Percentiles rank a stretch among this genome's conserved stretches.
Evolutionary conservation across 2,329 filamentous ascomycete species (phyloP).

Genomic region (Blumeriella jaapii): DNA sequence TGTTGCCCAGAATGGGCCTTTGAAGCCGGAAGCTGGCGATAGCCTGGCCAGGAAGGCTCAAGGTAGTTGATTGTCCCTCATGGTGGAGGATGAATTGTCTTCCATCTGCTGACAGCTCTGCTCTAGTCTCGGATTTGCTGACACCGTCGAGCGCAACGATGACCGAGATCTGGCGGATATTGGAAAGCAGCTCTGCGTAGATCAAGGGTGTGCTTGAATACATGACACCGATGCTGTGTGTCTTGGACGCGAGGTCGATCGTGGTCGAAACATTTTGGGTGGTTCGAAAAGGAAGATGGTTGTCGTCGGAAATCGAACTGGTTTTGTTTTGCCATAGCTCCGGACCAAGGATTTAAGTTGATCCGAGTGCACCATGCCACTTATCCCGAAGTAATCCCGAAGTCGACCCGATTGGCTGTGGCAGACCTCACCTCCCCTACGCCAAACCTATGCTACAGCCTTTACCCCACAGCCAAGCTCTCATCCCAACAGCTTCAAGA

Average conservation of each 20-base stretch:
- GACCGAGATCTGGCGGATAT: conserved; percentile 53
- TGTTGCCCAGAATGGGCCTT: conserved; percentile 19
- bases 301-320: background rate
- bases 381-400: too few relatives aligned
- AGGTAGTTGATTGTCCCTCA: conserved; percentile 29
- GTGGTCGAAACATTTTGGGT: conserved; percentile 3
- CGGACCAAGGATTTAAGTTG: too few relatives aligned
- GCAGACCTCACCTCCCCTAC: too few relatives aligned
- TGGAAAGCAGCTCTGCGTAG: conserved; percentile 54
- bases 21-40: conserved; percentile 12
- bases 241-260: background rate
- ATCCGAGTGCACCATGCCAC: too few relatives aligned
- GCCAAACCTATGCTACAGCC: conserved; percentile 9
- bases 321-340: too few relatives aligned
- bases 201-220: conserved; percentile 27
- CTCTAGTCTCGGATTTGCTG: conserved; percentile 21
- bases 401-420: conserved; percentile 5
- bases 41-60: conserved; percentile 30
- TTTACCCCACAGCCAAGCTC: conserved; percentile 10
- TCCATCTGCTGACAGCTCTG: conserved; percentile 34
- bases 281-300: background rate
- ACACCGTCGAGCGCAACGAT: conserved; percentile 38
- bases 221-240: conserved; percentile 6
- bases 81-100: conserved; percentile 38
- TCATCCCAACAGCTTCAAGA: conserved; percentile 17